Percentiles rank a stretch among this genome's conserved stretches.
Conservation (phyloP, 306 rosid species). For the Mucuna pruriens region DNA sequence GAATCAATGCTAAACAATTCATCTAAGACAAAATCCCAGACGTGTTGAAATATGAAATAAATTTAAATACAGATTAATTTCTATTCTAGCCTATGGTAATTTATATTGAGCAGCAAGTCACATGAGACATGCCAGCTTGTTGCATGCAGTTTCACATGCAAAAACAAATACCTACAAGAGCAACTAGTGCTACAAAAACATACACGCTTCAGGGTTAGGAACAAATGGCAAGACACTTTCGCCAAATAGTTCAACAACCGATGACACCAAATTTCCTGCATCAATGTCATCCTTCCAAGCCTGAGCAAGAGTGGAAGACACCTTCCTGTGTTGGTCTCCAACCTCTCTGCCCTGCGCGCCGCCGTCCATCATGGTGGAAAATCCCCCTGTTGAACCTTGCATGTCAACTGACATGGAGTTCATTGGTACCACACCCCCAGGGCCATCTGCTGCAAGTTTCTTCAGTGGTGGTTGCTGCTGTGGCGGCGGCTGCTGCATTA, state of each 20-base stretch:
- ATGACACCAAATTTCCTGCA: constrained; percentile 66
- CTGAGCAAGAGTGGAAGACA: constrained; percentile 65
- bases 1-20: constrained; percentile 16
- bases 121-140: not conserved
- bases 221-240: constrained; percentile 63
- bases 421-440: constrained; percentile 65
- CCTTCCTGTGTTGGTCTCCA: constrained; percentile 52
- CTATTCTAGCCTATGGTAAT: constrained; percentile 12
- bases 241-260: constrained; percentile 71
- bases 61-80: constrained; percentile 17
- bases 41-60: not conserved
- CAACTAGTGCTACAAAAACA: constrained; percentile 63
- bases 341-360: constrained; percentile 49
- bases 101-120: constrained; percentile 22
- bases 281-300: constrained; percentile 92
- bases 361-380: constrained; percentile 55
- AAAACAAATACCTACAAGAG: constrained; percentile 15
- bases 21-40: not conserved
- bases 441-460: constrained; percentile 68
- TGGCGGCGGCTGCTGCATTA: constrained; percentile 71
- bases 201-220: constrained; percentile 66
- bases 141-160: constrained; percentile 28
- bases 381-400: constrained; percentile 67
- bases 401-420: constrained; percentile 78
- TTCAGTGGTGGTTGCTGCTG: constrained; percentile 66